Evolutionary conservation across 345 rosid genomes (phyloP), one percentile per base, ranked within the genome.

Genomic region (Rhodamnia argentea): DNA sequence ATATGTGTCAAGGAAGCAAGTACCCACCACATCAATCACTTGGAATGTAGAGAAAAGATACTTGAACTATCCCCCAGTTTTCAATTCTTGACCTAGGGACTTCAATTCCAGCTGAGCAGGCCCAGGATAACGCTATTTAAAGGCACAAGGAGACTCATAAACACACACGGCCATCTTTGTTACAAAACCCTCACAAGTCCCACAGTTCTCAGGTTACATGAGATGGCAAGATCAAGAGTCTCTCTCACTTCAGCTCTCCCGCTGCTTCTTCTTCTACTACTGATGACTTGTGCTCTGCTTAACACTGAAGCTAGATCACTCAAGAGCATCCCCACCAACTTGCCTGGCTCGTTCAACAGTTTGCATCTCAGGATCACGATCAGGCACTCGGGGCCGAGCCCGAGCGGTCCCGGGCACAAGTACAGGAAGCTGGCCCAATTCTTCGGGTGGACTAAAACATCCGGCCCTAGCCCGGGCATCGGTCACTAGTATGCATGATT

Each of bases 401-500:
- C 82, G 1, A 27, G 85, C 10, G 91, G 90, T 58, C 91, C 88
- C 8, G 90, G 92, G 7, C 91, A 88, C 85, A 83, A 85, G 81
- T n/a, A 59, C 9, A 18, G 3, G 24, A 27, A 44, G 22, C 58
- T 52, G 55, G 57, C 53, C 83, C 62, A 51, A 22, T n/a, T 78
- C 53, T 26, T 87, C 24, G 78, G 83, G 55, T 27, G 86, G 84
- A 86, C 20, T 23, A 86, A 70, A 82, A 29, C 26, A 52, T 89
- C 92, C 1, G 90, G 91, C 56, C 92, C 91, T 14, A 89, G 90
- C 85, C 90, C 91, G 3, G 92, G 91, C 27, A 40, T 50, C 1
- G 91, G 91, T 24, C 92, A 91, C 87, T 23, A 37, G 56, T 2
- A 55, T n/a, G n/a, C n/a, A n/a, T 6, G 84, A 51, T 74, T 18